Percentiles rank a stretch among this genome's conserved stretches.
Conservation (phyloP, 1,139 yeast species). For the Candida glucosophila region DNA sequence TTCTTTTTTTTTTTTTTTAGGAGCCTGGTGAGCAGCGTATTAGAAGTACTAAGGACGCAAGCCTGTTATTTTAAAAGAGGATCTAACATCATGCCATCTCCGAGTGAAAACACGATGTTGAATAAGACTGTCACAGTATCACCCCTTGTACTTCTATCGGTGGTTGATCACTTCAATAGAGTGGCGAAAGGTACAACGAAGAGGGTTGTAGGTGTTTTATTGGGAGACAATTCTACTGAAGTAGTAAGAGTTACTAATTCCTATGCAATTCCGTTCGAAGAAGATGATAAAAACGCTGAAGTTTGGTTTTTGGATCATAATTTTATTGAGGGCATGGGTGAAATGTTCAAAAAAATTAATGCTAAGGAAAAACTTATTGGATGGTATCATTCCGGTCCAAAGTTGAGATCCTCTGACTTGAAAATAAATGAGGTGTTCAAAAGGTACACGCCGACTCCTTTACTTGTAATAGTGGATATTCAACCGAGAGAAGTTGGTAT, state of each 20-base stretch:
- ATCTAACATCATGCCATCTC: slow-evolving; percentile 8
- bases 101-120: slow-evolving; percentile 27
- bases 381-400: slow-evolving; percentile 98
- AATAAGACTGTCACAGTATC: slow-evolving; percentile 79
- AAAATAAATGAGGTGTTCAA: slow-evolving; percentile 86
- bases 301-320: slow-evolving; percentile 98
- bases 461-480: slow-evolving; percentile 85
- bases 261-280: slow-evolving; percentile 92
- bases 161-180: slow-evolving; percentile 91
- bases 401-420: slow-evolving; percentile 77
- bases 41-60: no score
- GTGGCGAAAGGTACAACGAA: slow-evolving; percentile 61
- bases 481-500: slow-evolving; percentile 75
- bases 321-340: slow-evolving; percentile 92
- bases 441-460: slow-evolving; percentile 74
- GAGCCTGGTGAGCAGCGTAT: no score
- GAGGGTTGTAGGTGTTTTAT: slow-evolving; percentile 87
- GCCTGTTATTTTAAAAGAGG: no score
- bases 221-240: slow-evolving; percentile 67
- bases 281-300: slow-evolving; percentile 84
- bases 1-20: no score
- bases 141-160: slow-evolving; percentile 88
- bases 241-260: slow-evolving; percentile 63
- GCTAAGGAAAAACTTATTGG: slow-evolving; percentile 95
- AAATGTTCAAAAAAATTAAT: slow-evolving; percentile 94